Conservation (phyloP, 495 filamentous ascomycete species). For the Penicillium riverlandense region DNA sequence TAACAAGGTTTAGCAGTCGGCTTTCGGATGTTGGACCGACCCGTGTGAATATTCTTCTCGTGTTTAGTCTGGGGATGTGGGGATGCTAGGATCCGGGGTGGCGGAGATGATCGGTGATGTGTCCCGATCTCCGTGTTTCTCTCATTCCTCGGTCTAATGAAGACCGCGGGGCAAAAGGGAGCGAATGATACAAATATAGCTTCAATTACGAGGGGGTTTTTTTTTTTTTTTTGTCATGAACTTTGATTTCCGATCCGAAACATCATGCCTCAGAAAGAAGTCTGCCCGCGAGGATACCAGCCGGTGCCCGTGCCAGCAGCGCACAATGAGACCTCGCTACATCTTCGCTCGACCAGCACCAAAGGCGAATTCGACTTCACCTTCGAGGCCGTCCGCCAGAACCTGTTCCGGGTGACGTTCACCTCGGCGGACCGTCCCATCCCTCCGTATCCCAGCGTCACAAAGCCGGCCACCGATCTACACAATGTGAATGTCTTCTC, state of each 20-base stretch:
- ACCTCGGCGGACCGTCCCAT: slow-evolving; percentile 48
- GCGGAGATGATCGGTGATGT: slow-evolving; percentile 17
- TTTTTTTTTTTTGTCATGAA: slow-evolving; percentile 3
- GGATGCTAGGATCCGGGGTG: neutral
- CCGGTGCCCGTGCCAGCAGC: slow-evolving; percentile 11
- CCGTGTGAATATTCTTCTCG: neutral
- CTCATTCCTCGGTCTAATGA: slow-evolving; percentile 2
- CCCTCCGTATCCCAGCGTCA: slow-evolving; percentile 53
- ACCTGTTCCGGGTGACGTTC: slow-evolving; percentile 60
- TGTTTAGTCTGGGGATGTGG: slow-evolving; percentile 1
- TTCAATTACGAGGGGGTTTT: slow-evolving; percentile 2
- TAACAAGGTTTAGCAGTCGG: slow-evolving; percentile 11
- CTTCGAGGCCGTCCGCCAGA: slow-evolving; percentile 51
- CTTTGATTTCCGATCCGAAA: slow-evolving; percentile 5
- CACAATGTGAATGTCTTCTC: slow-evolving; percentile 15
- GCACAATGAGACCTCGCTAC: slow-evolving; percentile 20
- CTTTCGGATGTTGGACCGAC: slow-evolving; percentile 18
- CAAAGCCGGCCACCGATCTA: slow-evolving; percentile 32
- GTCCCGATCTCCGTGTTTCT: slow-evolving; percentile 24
- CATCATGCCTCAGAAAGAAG: slow-evolving; percentile 51
- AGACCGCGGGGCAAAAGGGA: slow-evolving; percentile 1
- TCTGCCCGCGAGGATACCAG: slow-evolving; percentile 34
- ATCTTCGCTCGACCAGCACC: slow-evolving; percentile 31
- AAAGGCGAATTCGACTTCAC: slow-evolving; percentile 42
- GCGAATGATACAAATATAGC: slow-evolving; percentile 24